Base-by-base conservation (phyloP, 441 rosid species). In the Kokia cookei region DNA sequence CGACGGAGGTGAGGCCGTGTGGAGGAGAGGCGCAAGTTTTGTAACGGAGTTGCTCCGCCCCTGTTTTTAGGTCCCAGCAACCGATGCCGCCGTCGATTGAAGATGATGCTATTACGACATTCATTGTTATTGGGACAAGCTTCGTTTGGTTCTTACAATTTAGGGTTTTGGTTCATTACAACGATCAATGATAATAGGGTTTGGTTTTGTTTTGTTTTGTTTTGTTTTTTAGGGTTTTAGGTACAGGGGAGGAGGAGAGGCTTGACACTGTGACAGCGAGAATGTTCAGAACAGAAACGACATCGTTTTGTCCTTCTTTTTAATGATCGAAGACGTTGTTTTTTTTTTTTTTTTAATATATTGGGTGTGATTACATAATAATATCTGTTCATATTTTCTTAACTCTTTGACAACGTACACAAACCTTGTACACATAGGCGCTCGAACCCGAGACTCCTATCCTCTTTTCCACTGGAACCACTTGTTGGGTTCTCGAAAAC, bases 1-100 rank as follows among this genome's bases (percentile, higher is more conserved):
- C 95, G 27, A 91, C 86, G 77, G 82, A 82, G 65, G 84, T 69
- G 54, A 95, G 91, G 65, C 97, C 94, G 75, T 86, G 97, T 0
- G 87, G 78, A 10, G 96, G 81, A 29, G 97, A 89, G 69, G 92
- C 89, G 75, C 96, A 95, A 7, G 82, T 73, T 77, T 89, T 91
- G 80, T 85, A 91, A 22, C 86, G 93, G 76, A 89, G 91, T 65
- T 79, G 83, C 82, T 89, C 91, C 3, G 73, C 83, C 22, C 97
- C 95, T 0, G 95, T 82, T 72, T 77, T 77, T 12, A 96, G 86
- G 77, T 90, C 92, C 99, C 97, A 92, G 77, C 90, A 84, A 73
- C 95, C 91, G 72, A 90, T 85, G 55, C 91, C 96, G 54, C 79
- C 82, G 61, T 91, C 93, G 40, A 77, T 71, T 11, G 97, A 91